Base-by-base conservation (phyloP, 2,329 filamentous ascomycete genomes). In the Pseudocercospora crystallina region DNA sequence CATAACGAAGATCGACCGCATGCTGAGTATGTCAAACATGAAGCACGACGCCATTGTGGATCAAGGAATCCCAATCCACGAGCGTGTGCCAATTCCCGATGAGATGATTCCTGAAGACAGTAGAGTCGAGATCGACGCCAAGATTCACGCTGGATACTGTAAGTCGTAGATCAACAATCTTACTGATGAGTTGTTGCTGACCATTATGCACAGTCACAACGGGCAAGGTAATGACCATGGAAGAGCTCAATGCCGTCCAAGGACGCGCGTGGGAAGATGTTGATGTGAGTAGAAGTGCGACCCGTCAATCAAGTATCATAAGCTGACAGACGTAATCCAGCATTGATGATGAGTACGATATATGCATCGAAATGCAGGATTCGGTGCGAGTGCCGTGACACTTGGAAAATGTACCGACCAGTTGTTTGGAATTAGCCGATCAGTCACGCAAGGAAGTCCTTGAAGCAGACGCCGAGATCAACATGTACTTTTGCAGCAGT, bases 21-120 rank as follows among this genome's bases (percentile, higher is more conserved):
- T 97, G 94, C 77, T 96, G 63, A 95, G 89, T 75, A 97, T 97
- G 94, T 95, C 89, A 73, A 95, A 97, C 73, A 91, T 92, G 88
- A 92, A 94, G 76, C 86, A 94, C 72, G 89, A 94, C 73, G 89
- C 89, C 46, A 92, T 94, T 65, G 89, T 94, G 46, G 81, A 84
- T 51, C 55, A 60, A 31, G 58, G 58, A 12, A 61, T 61, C 38
- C 58, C 58, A n/a, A 61, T 61, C 13, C 54, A 57, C 38, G 58
- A 61, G 48, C 41, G 58, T 41, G 85, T 97, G 41, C 90, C 95
- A 54, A 89, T 97, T 58, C 94, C 92, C 3, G 90, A 95, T 59
- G 87, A 94, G 30, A 84, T 94, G 81, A 96, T 97, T 63, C 94
- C 94, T 10, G 89, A 86, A 57, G 94, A 97, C 72, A 95, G 90